Evolutionary conservation across 2,329 filamentous ascomycete species (phyloP).

Genomic region (Metarhizium album): DNA sequence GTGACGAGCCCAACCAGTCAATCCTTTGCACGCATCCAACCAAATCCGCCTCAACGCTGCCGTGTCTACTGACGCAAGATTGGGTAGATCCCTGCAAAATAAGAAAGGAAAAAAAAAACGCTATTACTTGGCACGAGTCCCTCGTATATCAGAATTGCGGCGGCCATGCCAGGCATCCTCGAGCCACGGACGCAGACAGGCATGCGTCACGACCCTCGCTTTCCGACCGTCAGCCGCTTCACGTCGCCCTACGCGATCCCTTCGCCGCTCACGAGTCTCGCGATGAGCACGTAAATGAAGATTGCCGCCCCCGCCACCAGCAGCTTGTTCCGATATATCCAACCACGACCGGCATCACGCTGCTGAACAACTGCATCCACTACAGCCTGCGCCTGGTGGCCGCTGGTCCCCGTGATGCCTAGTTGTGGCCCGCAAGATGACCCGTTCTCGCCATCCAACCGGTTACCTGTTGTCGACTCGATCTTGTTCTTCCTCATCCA

Average conservation of each 20-base stretch:
- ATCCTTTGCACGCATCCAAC: not conserved
- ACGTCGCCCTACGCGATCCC: constrained; percentile 11
- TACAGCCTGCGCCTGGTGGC: constrained; percentile 56
- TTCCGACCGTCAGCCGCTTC: not conserved
- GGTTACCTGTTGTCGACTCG: constrained; percentile 63
- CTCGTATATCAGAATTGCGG: not conserved
- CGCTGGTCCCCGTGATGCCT: constrained; percentile 48
- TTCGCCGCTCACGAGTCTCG: constrained; percentile 54
- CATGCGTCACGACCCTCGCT: not conserved
- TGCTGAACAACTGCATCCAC: constrained; percentile 68
- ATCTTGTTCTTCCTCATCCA: constrained; percentile 83
- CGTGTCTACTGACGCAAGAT: not conserved
- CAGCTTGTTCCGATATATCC: constrained; percentile 71
- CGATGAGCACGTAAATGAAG: constrained; percentile 74
- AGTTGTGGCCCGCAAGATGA: constrained; percentile 41
- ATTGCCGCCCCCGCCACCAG: constrained; percentile 58
- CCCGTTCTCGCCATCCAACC: constrained; percentile 37
- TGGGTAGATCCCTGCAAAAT: not conserved
- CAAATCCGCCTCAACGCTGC: not conserved
- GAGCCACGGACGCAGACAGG: not conserved
- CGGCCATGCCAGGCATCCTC: not conserved
- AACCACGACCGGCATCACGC: constrained; percentile 73
- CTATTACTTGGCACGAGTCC: not conserved
- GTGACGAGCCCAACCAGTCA: not conserved
- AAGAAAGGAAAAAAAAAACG: not conserved